A percentile compares a stretch with the other conserved stretches of the same genome.
Evolutionary conservation across 306 rosid species (phyloP).

Genomic region (Ormosia semicastrata): DNA sequence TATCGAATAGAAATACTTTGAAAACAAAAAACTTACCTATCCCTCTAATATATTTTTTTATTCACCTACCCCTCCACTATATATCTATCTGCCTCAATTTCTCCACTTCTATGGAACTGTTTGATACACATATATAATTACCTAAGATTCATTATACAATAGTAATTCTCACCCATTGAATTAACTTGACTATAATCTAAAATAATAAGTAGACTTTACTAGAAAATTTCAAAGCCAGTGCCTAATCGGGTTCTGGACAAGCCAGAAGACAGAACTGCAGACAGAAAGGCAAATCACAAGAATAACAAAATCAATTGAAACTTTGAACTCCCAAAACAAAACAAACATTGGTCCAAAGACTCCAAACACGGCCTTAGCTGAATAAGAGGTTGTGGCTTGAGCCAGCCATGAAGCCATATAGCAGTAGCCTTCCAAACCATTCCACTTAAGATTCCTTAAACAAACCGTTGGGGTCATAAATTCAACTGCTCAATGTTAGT

Average conservation of each 20-base stretch:
- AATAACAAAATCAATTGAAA: too few species aligned
- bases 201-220: not conserved
- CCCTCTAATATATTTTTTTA: too few species aligned
- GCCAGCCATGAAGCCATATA: not conserved
- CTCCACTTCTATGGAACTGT: not conserved
- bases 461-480: conserved; percentile 58
- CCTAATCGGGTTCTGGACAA: not conserved
- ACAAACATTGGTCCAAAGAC: too few species aligned
- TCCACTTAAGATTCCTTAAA: conserved; percentile 6
- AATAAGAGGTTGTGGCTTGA: not conserved
- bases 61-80: not conserved
- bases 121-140: not conserved
- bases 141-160: not conserved
- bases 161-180: not conserved
- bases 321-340: too few species aligned
- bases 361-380: not conserved
- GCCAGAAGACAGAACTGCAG: not conserved
- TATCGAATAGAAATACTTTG: too few species aligned
- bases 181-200: too few species aligned
- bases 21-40: too few species aligned
- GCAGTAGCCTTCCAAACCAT: not conserved
- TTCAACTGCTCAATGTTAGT: conserved; percentile 70
- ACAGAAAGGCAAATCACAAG: not conserved
- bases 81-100: not conserved
- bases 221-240: not conserved